Base-by-base conservation (phyloP, 228 moss, liverwort and hornwort genomes). In the Sphagnum magellanicum region DNA sequence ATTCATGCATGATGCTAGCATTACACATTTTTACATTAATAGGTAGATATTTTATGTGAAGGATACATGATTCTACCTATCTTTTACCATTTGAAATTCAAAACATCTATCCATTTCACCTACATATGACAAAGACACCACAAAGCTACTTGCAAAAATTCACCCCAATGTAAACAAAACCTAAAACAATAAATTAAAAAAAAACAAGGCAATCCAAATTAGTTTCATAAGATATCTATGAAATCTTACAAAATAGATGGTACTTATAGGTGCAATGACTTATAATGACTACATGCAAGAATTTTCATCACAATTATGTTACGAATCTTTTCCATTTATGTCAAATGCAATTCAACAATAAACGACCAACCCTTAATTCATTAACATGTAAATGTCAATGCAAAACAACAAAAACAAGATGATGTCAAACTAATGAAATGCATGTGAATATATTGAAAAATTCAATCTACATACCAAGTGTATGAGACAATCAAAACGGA, bases 401-500 rank as follows among this genome's bases (percentile, higher is more conserved):
- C 17, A 17, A 17, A 17, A 17, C 0, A 17, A 17, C 17, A 17
- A 17, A 17, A 17, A 17, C 17, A 17, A 17, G 17, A 0, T 17
- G 17, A 17, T 17, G 17, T 61, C 8, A 61, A 16, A 8, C 6
- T 0, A 8, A 14, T 61, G 8, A 61, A 8, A 61, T 16, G 10
- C 64, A 50, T 47, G 5, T 12, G 9, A 64, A 5, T 4, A 64
- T 9, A 49, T 10, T 8, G 17, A 6, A 5, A 64, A 64, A 8
- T 47, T 6, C 8, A 47, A 4, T 4, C 5, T 13, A 57, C 74
- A 47, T 74, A 78, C 91, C 77, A 90, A 69, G 14, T 89, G 89
- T 48, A 91, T 91, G 48, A 91, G 84, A 55, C 91, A 84, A 75
- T 91, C 91, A 14, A 89, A 52, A 74, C 89, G 89, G 67, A 91